Base-by-base conservation (phyloP, 176 grass and related monocot genomes). In the Zea luxurians region DNA sequence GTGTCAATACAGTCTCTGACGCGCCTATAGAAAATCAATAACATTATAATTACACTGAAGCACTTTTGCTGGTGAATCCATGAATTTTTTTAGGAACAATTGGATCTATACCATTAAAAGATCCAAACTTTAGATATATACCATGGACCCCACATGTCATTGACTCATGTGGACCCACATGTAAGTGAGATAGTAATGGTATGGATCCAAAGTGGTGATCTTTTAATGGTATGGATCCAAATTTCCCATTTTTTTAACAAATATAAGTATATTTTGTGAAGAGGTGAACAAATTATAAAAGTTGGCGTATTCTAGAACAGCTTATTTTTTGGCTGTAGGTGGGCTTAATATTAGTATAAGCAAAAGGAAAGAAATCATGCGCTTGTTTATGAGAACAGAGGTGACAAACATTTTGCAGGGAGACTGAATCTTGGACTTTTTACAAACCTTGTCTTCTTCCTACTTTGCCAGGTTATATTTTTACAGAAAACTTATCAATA, bases 401-500 rank as follows among this genome's bases (percentile, higher is more conserved):
- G 48, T 73, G 48, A 4, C 48, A 73, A 71, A 63, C 59, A 79
- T 59, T 80, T 75, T 85, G 10, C 50, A 59, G 17, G 21, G 13
- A 35, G 34, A 61, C 46, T 60, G 20, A 48, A 42, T 46, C 65
- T 54, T 58, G 6, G 13, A 85, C 46, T 37, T 76, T n/a, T 27
- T 44, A 53, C 40, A 1, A 41, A 40, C 43, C 64, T 73, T 57
- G 16, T 41, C 48, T 18, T 77, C n/a, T 43, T 38, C 62, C 7
- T 36, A 53, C 70, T 35, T 47, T 67, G 20, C 68, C 34, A 35
- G 52, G 54, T 15, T 57, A 27, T 36, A 7, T 38, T 37, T 86
- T 50, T 8, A 36, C 13, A 64, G n/a, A 36, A 64, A 69, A 38
- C 7, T 7, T 71, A 49, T 21, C 58, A 46, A 55, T 37, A 70